These are phyloP conservation scores for Onygenales sp. DNA, from an alignment of 2,329 filamentous ascomycete species.

Conservation along the genomic window DNA sequence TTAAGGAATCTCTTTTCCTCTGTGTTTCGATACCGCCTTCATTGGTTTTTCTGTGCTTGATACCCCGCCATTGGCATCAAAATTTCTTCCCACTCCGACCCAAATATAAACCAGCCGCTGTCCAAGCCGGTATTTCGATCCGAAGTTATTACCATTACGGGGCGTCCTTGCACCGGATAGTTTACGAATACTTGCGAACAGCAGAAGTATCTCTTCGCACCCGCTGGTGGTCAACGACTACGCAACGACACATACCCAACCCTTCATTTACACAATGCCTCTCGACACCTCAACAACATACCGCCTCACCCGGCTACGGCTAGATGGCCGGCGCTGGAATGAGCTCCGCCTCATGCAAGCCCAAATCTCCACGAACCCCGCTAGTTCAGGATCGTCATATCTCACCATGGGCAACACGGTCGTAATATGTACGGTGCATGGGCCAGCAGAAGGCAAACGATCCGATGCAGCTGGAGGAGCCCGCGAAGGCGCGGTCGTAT, in stretches of 20 bases:
- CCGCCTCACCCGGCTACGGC: conserved; percentile 70
- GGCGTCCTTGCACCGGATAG: no score
- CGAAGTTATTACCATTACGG: no score
- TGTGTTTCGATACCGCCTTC: background rate
- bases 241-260: background rate
- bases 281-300: conserved; percentile 92
- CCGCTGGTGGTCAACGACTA: background rate
- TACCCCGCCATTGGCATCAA: no score
- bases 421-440: conserved; percentile 84
- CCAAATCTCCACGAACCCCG: conserved; percentile 83
- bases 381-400: conserved; percentile 86
- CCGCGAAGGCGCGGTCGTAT: conserved; percentile 54
- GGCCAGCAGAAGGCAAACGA: conserved; percentile 62
- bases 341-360: conserved; percentile 82
- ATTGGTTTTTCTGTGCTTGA: no score
- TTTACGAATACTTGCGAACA: background rate
- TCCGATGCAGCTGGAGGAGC: conserved; percentile 38
- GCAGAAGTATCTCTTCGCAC: no score
- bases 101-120: no score
- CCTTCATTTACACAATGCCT: conserved; percentile 53
- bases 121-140: no score
- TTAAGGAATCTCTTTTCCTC: background rate
- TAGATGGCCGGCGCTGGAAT: conserved; percentile 89
- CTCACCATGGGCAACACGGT: conserved; percentile 97
- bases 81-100: no score